Percentiles rank a stretch among this genome's conserved stretches.
These are phyloP conservation scores for Zopfia rhizophila DNA, from an alignment of 2,329 filamentous ascomycete genomes.

Conservation along the genomic window DNA sequence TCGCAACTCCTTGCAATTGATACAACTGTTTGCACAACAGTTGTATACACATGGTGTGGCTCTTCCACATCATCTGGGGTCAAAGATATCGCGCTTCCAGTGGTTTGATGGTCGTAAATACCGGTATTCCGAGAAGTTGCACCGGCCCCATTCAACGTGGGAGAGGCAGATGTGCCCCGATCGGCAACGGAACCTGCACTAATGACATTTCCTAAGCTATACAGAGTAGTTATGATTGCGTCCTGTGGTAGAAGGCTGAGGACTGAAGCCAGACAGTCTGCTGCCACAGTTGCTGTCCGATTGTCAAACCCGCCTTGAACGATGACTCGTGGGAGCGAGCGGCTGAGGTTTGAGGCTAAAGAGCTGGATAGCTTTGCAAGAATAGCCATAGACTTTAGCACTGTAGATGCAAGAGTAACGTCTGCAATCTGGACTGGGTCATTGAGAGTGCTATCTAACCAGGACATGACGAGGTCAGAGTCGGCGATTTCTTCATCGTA, in stretches of 20 bases:
- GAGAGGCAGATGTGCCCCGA: conserved; percentile 57
- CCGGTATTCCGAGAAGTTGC: conserved; percentile 55
- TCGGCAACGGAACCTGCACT: conserved; percentile 73
- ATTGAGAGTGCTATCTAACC: conserved; percentile 84
- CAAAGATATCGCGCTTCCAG: conserved; percentile 83
- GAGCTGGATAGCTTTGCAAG: conserved; percentile 78
- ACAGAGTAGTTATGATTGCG: conserved; percentile 92
- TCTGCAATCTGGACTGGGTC: conserved; percentile 87
- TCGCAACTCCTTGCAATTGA: conserved; percentile 83
- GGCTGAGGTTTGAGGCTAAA: conserved; percentile 79
- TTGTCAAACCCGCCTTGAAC: conserved; percentile 81
- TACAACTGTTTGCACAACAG: conserved; percentile 95
- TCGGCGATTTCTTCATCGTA: conserved; percentile 85
- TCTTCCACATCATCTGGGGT: conserved; percentile 81
- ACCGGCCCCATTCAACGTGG: conserved; percentile 59
- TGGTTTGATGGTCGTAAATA: conserved; percentile 59
- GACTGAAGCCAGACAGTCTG: conserved; percentile 84
- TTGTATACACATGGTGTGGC: conserved; percentile 78
- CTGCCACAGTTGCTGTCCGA: conserved; percentile 77
- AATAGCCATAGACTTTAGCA: conserved; percentile 83
- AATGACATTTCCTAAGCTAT: conserved; percentile 94
- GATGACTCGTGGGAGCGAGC: conserved; percentile 84
- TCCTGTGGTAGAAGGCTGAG: conserved; percentile 88
- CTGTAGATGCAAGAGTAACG: conserved; percentile 77
- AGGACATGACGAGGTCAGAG: conserved; percentile 78